Evolutionary conservation across 208 protist genomes (phyloP).

Genomic region (Blechomonas ayalai): DNA sequence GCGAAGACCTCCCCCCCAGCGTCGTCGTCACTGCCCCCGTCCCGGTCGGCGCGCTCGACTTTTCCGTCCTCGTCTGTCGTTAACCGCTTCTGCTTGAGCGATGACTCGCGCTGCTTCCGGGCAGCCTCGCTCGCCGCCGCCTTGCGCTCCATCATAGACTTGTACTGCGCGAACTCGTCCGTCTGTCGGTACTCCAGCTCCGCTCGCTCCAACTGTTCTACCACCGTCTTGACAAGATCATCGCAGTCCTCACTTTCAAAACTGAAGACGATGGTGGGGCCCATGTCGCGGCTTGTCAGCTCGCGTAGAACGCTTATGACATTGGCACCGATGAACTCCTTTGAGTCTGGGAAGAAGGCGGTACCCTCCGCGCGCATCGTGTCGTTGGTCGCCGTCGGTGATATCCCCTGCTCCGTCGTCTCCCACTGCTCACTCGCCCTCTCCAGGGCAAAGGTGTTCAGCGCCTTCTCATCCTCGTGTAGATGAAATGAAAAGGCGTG

Average conservation of each 20-base stretch:
- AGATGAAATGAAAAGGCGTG: slow-evolving; percentile 64
- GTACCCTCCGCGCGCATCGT: neutral
- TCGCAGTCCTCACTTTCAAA: slow-evolving; percentile 88
- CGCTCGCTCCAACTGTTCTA: slow-evolving; percentile 67
- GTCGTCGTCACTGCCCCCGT: slow-evolving; percentile 32
- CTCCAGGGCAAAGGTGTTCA: slow-evolving; percentile 51
- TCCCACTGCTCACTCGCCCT: slow-evolving; percentile 19
- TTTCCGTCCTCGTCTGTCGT: slow-evolving; percentile 69
- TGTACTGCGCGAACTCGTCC: slow-evolving; percentile 83
- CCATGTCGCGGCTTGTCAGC: slow-evolving; percentile 78
- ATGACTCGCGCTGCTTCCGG: slow-evolving; percentile 62
- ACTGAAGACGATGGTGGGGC: slow-evolving; percentile 88
- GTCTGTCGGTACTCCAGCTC: slow-evolving; percentile 75
- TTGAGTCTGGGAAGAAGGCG: slow-evolving; percentile 64
- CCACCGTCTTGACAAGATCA: slow-evolving; percentile 73
- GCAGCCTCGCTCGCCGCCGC: slow-evolving; percentile 45
- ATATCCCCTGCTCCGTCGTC: slow-evolving; percentile 7
- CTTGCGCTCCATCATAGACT: slow-evolving; percentile 48
- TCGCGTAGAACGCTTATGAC: slow-evolving; percentile 87
- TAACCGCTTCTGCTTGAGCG: slow-evolving; percentile 67
- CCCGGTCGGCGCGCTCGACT: slow-evolving; percentile 39
- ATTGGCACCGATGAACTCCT: slow-evolving; percentile 73
- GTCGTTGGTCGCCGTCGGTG: neutral
- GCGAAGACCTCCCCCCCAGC: slow-evolving; percentile 49
- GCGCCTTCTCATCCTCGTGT: slow-evolving; percentile 51